phyloP scores from a whole-genome alignment of 805 yeast species.

The Nakazawaea ishiwadae region DNA sequence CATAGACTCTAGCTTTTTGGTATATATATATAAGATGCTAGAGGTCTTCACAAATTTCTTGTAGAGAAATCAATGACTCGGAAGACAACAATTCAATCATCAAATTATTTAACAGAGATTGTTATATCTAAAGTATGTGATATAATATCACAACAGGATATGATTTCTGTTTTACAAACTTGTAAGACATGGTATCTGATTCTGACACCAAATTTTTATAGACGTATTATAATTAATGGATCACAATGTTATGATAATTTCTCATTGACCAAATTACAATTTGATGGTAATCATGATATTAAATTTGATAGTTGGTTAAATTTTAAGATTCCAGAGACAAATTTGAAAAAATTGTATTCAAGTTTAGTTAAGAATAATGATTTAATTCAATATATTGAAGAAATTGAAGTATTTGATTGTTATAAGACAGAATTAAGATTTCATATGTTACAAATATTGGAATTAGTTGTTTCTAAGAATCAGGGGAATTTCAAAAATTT shows the following conservation, averaged over 20 bases:
- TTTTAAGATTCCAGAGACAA: constrained; percentile 4
- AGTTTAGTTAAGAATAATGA: not conserved
- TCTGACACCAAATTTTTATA: not conserved
- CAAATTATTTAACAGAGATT: constrained; percentile 1
- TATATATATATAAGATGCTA: no score
- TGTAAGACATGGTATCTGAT: constrained; percentile 4
- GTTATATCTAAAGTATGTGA: not conserved
- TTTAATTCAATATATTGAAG: not conserved
- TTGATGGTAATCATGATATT: not conserved
- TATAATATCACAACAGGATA: not conserved
- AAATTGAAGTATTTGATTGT: constrained; percentile 7
- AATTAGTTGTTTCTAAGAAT: not conserved
- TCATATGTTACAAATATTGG: constrained; percentile 5
- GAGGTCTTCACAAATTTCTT: no score
- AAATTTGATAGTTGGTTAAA: constrained; percentile 6
- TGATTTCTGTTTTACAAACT: not conserved
- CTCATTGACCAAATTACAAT: constrained; percentile 2
- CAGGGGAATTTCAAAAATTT: not conserved
- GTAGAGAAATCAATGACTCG: not conserved
- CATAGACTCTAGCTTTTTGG: no score
- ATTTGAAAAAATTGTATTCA: constrained; percentile 1
- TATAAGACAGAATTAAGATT: constrained; percentile 9
- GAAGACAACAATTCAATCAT: not conserved
- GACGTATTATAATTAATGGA: constrained; percentile 6
- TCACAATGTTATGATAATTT: constrained; percentile 1